Evolutionary conservation across 768 basidiomycete genomes (phyloP).

Genomic region (Rhodocollybia butyracea): DNA sequence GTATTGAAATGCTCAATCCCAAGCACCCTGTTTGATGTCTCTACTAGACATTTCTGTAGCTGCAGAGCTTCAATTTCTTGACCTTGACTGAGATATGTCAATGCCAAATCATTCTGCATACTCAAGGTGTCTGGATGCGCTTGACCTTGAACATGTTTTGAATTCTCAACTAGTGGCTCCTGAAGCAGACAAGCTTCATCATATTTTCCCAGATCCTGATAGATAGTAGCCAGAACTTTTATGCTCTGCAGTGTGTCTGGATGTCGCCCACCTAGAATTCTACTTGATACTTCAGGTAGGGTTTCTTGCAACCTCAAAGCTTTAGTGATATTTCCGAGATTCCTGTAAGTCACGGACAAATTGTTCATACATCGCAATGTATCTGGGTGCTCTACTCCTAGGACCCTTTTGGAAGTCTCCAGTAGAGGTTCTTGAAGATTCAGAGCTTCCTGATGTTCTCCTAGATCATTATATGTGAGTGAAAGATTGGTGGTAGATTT

Average conservation of each 20-base stretch:
- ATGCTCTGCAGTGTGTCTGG: not conserved
- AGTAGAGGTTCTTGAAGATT: not conserved
- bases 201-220: not conserved
- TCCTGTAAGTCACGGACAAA: not conserved
- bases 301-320: not conserved
- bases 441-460: not conserved
- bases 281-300: not conserved
- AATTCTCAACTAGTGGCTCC: not conserved
- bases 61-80: not conserved
- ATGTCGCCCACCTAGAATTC: not conserved
- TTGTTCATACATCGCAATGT: not conserved
- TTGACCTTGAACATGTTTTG: not conserved
- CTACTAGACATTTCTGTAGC: not conserved
- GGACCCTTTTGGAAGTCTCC: not conserved
- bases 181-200: not conserved
- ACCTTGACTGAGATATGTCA: not conserved
- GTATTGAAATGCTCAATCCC: constrained; percentile 7
- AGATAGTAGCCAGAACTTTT: not conserved
- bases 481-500: not conserved
- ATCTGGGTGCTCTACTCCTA: not conserved
- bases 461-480: not conserved
- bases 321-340: not conserved
- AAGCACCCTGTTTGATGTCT: not conserved
- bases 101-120: not conserved
- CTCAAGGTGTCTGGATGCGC: not conserved